Percentiles rank a stretch among this genome's conserved stretches.
These are phyloP conservation scores for Tylopilus rubrobrunneus DNA, from an alignment of 768 basidiomycete species.

Conservation along the genomic window DNA sequence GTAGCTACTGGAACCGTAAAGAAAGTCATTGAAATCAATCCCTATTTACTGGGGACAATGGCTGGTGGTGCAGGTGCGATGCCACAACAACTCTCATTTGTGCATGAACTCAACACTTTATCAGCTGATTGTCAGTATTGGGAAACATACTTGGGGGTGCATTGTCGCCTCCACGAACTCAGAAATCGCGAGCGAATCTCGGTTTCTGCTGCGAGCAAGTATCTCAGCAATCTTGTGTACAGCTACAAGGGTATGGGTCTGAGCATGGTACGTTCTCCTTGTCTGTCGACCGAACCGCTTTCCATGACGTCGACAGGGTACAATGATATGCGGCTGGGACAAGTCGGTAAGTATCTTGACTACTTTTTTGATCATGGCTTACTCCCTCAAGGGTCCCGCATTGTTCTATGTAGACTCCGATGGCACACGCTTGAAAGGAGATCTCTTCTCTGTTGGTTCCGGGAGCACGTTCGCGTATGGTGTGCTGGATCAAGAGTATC, in stretches of 20 bases:
- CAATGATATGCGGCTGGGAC: conserved; percentile 99
- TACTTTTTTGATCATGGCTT: conserved; percentile 3
- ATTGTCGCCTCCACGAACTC: conserved; percentile 94
- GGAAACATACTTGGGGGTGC: conserved; percentile 99
- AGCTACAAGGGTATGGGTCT: conserved; percentile 99
- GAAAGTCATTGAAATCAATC: conserved; percentile 99
- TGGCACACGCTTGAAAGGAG: conserved; percentile 90
- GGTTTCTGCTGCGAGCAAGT: conserved; percentile 98
- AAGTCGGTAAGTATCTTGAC: conserved; percentile 67
- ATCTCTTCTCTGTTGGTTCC: conserved; percentile 98
- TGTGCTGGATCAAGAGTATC: conserved; percentile 93
- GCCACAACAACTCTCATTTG: not conserved
- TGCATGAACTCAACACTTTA: conserved; percentile 4
- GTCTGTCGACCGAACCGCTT: not conserved
- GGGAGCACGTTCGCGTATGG: conserved; percentile 99
- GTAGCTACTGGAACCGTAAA: conserved; percentile 95
- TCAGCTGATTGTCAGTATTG: conserved; percentile 94
- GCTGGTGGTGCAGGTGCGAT: conserved; percentile 92
- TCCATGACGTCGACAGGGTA: conserved; percentile 56
- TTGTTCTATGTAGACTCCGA: conserved; percentile 98
- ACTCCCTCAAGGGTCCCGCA: conserved; percentile 66
- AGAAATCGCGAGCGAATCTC: conserved; percentile 96
- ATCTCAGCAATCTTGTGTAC: conserved; percentile 95
- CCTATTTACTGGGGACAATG: conserved; percentile 98
- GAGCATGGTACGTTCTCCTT: conserved; percentile 75